Conservation (phyloP, 1,139 yeast species). For the Saccharomyces hybrid region DNA sequence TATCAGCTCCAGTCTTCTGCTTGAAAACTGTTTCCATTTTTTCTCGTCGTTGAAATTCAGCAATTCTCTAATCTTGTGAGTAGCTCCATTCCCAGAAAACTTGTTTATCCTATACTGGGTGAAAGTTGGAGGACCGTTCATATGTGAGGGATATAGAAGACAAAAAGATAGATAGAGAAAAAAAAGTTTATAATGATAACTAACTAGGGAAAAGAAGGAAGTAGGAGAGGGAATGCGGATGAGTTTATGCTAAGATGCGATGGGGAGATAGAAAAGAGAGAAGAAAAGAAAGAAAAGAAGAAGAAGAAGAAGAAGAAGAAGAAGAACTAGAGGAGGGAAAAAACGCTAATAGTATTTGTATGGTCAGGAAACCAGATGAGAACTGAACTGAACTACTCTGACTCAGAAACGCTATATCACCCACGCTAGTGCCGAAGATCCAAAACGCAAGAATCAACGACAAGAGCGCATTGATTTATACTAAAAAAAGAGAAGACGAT, state of each 20-base stretch:
- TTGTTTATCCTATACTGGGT: background rate
- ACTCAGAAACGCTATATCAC: background rate
- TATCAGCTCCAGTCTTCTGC: slow-evolving; percentile 78
- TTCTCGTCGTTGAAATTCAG: slow-evolving; percentile 73
- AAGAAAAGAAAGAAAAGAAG: background rate
- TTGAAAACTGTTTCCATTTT: slow-evolving; percentile 83
- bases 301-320: background rate
- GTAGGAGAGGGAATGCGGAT: background rate
- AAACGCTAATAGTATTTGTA: background rate
- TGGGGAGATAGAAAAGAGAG: background rate
- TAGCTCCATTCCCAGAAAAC: slow-evolving; percentile 45
- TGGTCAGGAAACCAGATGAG: background rate
- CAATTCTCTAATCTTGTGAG: slow-evolving; percentile 66
- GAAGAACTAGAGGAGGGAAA: too few species aligned
- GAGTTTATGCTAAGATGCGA: background rate
- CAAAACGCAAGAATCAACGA: background rate
- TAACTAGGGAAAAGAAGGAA: background rate
- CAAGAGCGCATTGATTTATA: background rate
- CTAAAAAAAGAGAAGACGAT: background rate
- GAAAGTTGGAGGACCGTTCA: slow-evolving; percentile 1
- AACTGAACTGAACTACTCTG: background rate
- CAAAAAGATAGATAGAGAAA: background rate
- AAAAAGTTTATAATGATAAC: background rate
- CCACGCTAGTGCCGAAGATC: background rate
- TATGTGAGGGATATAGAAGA: background rate